phyloP scores from a whole-genome alignment of 768 basidiomycete species.

The Suillus sp. region DNA sequence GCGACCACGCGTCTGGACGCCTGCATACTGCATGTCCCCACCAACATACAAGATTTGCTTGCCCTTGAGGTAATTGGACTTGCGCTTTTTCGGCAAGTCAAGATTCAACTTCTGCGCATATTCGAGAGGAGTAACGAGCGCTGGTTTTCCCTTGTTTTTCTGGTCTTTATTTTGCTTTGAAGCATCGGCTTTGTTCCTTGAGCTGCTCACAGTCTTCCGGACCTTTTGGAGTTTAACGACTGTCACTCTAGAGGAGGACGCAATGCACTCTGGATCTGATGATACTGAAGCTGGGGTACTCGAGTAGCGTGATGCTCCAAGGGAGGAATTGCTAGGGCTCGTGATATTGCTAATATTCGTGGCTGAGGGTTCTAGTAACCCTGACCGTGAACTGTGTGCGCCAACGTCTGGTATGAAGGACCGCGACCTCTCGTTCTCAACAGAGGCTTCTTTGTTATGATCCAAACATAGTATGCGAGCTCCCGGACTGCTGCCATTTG shows the following conservation, averaged over 20 bases:
- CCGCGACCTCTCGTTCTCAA: not conserved
- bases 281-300: not conserved
- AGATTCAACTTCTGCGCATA: constrained; percentile 49
- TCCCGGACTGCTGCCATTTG: not conserved
- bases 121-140: constrained; percentile 49
- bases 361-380: not conserved
- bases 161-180: constrained; percentile 18
- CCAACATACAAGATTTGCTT: constrained; percentile 61
- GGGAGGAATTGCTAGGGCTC: constrained; percentile 19
- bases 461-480: not conserved
- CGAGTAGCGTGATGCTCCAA: not conserved
- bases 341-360: constrained; percentile 23
- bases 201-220: constrained; percentile 29
- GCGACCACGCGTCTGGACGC: constrained; percentile 50
- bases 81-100: constrained; percentile 23
- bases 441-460: not conserved
- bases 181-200: constrained; percentile 15
- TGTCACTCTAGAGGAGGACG: constrained; percentile 1
- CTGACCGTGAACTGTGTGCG: not conserved
- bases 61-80: constrained; percentile 46
- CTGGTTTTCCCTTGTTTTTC: constrained; percentile 44
- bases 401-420: not conserved
- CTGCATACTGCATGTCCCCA: constrained; percentile 57
- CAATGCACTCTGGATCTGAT: constrained; percentile 6
- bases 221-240: constrained; percentile 9